Percentiles rank a stretch among this genome's conserved stretches.
Evolutionary conservation across 1,284 basidiomycete species (phyloP).

Genomic region (Lignosus rhinocerotis): DNA sequence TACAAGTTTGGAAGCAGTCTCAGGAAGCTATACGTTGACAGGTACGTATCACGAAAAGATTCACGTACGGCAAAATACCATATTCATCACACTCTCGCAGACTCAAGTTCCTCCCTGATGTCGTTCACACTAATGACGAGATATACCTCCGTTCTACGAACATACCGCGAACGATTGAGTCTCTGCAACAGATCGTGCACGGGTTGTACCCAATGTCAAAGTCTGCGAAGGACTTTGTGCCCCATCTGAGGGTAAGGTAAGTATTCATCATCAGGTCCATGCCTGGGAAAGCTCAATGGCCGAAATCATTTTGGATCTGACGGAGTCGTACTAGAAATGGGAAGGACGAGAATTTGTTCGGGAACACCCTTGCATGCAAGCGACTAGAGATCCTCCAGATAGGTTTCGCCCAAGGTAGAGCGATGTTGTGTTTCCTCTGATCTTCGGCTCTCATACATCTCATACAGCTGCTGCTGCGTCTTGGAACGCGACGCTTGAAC

Average conservation of each 20-base stretch:
- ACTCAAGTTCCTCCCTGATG: slow-evolving; percentile 64
- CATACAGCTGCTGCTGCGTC: slow-evolving; percentile 59
- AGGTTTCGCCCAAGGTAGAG: slow-evolving; percentile 58
- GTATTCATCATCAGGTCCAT: slow-evolving; percentile 9
- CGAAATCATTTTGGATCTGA: background rate
- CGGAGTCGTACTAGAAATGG: slow-evolving; percentile 47
- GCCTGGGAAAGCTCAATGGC: background rate
- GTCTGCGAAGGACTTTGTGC: slow-evolving; percentile 45
- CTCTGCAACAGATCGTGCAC: slow-evolving; percentile 71
- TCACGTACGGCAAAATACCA: background rate
- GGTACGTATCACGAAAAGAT: slow-evolving; percentile 42
- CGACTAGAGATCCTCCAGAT: slow-evolving; percentile 62
- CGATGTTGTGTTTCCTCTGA: background rate
- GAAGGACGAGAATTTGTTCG: slow-evolving; percentile 73
- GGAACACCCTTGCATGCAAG: slow-evolving; percentile 68
- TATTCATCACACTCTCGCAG: slow-evolving; percentile 35
- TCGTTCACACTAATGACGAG: slow-evolving; percentile 44
- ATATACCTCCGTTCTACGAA: slow-evolving; percentile 77
- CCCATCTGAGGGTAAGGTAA: slow-evolving; percentile 60
- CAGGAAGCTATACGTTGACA: slow-evolving; percentile 69
- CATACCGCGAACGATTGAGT: slow-evolving; percentile 77
- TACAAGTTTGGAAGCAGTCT: slow-evolving; percentile 63
- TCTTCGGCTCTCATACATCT: background rate
- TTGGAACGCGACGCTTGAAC: slow-evolving; percentile 66
- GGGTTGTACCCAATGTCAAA: slow-evolving; percentile 67